These are phyloP conservation scores for Achaetomiella virescens DNA, from an alignment of 495 filamentous ascomycete species.

Conservation along the genomic window DNA sequence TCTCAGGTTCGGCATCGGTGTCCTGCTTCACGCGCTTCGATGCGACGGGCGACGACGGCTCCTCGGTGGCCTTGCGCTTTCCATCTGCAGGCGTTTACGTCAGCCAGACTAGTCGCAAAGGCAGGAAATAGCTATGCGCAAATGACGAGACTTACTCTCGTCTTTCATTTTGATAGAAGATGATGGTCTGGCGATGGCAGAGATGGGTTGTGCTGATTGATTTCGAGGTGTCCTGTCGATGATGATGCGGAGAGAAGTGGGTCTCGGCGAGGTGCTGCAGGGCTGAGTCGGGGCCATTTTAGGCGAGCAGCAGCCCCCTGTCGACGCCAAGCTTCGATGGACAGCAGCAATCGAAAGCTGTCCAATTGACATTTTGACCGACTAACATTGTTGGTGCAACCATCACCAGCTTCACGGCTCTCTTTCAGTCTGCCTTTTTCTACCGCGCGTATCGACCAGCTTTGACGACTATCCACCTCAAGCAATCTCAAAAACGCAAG, in stretches of 20 bases:
- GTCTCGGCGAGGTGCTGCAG: slow-evolving; percentile 3
- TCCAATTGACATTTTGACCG: slow-evolving; percentile 9
- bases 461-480: too few species aligned
- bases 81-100: slow-evolving; percentile 36
- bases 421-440: slow-evolving; percentile 3
- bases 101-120: background rate
- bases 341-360: slow-evolving; percentile 15
- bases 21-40: slow-evolving; percentile 59
- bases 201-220: background rate
- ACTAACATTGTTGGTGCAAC: background rate
- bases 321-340: slow-evolving; percentile 2
- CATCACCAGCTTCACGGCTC: slow-evolving; percentile 3
- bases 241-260: slow-evolving; percentile 13
- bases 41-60: slow-evolving; percentile 55
- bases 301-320: slow-evolving; percentile 15
- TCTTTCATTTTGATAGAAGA: slow-evolving; percentile 38
- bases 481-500: background rate
- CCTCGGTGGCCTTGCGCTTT: slow-evolving; percentile 76
- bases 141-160: slow-evolving; percentile 34
- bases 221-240: slow-evolving; percentile 6
- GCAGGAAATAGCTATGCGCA: background rate
- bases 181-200: slow-evolving; percentile 8
- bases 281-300: slow-evolving; percentile 14
- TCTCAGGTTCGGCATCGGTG: slow-evolving; percentile 49
- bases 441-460: background rate